Evolutionary conservation across 1,139 yeast genomes (phyloP).

Genomic region (Geotrichum fermentans): DNA sequence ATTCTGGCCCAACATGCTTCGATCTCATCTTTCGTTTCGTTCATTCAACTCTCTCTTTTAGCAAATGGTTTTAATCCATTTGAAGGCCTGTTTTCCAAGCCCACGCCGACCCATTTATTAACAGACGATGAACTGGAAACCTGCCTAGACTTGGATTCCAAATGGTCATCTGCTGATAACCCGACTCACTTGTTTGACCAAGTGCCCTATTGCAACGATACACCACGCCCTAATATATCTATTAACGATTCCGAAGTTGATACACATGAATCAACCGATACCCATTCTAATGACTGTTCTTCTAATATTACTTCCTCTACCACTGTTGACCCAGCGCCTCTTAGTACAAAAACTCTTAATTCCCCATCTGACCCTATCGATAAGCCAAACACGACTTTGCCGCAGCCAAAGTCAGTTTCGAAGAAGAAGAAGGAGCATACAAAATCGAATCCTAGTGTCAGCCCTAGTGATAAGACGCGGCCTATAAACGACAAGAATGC

Average conservation of each 20-base stretch:
- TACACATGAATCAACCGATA: not conserved
- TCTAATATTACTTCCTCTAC: constrained; percentile 1
- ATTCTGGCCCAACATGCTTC: constrained; percentile 3
- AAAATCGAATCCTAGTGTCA: not conserved
- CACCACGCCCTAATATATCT: not conserved
- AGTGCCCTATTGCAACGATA: not conserved
- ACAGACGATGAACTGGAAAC: constrained; percentile 16
- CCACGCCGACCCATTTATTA: not conserved
- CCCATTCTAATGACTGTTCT: not conserved
- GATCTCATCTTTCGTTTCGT: constrained; percentile 1
- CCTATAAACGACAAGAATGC: too few species aligned
- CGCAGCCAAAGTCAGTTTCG: constrained; percentile 13
- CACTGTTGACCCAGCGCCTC: not conserved
- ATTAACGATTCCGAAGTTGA: not conserved
- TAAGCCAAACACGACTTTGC: constrained; percentile 1
- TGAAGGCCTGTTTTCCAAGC: not conserved
- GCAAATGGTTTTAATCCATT: constrained; percentile 4
- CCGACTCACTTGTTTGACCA: not conserved
- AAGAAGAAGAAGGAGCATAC: not conserved
- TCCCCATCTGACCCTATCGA: not conserved
- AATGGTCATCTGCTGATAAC: not conserved
- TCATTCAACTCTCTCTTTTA: constrained; percentile 1
- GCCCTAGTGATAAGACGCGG: not conserved
- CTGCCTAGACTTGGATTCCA: constrained; percentile 12
- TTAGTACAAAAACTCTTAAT: not conserved